These are phyloP conservation scores for Luffa acutangula DNA, from an alignment of 306 rosid species.

Conservation along the genomic window DNA sequence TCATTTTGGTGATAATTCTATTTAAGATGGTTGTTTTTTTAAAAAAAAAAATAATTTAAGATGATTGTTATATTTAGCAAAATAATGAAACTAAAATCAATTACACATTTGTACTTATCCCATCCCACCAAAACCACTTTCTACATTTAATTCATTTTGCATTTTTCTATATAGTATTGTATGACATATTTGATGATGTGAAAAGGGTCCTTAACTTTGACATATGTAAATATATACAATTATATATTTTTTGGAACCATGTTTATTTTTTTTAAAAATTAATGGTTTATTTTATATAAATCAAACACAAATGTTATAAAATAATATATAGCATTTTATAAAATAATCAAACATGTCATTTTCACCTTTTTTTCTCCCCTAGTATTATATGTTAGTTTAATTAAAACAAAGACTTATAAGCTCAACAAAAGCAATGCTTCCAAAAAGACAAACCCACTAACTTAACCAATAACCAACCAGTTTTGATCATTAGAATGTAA, in stretches of 20 bases:
- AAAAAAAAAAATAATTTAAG: too few species aligned
- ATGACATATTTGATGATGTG: neutral
- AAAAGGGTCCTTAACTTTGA: neutral
- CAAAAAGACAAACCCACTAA: neutral
- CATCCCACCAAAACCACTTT: neutral
- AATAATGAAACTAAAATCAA: neutral
- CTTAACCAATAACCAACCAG: neutral
- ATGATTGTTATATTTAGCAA: too few species aligned
- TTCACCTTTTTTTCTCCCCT: neutral
- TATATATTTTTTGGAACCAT: neutral
- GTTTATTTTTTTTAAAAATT: neutral
- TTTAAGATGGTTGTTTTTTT: too few species aligned
- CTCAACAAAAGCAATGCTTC: neutral
- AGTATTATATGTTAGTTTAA: neutral
- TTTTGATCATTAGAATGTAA: neutral
- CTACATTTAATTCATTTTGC: neutral
- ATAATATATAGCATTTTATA: neutral
- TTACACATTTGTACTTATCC: neutral
- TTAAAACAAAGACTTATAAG: slow-evolving; percentile 1
- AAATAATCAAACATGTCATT: neutral
- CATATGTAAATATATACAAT: neutral
- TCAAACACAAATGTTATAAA: neutral
- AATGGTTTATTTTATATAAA: neutral
- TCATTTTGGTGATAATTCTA: too few species aligned
- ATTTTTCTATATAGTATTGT: neutral